A percentile compares a stretch with the other conserved stretches of the same genome.
Conservation (phyloP, 2,329 filamentous ascomycete species). For the Cytospora schulzeri region DNA sequence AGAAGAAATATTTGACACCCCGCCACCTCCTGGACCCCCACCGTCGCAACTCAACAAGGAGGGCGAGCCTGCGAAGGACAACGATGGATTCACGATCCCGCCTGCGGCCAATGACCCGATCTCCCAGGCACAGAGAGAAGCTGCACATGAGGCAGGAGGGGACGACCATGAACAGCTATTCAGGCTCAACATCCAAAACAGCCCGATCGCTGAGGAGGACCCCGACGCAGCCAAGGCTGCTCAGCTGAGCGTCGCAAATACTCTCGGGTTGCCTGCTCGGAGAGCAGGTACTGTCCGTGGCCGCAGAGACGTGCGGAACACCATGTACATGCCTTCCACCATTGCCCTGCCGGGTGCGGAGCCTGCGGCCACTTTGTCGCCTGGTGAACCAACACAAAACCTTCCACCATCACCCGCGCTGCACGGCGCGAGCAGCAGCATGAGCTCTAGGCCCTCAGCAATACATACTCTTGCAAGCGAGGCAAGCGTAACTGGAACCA, state of each 20-base stretch:
- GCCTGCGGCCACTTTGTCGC: conserved; percentile 27
- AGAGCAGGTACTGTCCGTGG: conserved; percentile 80
- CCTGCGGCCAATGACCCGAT: conserved; percentile 65
- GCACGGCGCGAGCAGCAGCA: conserved; percentile 35
- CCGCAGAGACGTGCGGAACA: conserved; percentile 88
- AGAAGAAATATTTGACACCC: conserved; percentile 53
- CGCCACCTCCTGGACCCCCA: conserved; percentile 55
- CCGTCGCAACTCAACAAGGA: conserved; percentile 46
- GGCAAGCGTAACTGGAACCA: conserved; percentile 58
- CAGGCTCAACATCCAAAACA: conserved; percentile 78
- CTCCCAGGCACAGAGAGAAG: conserved; percentile 72
- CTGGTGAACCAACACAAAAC: conserved; percentile 28
- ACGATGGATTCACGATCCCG: conserved; percentile 77
- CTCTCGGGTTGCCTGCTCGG: conserved; percentile 69
- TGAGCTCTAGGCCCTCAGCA: conserved; percentile 47
- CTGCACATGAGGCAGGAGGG: conserved; percentile 45
- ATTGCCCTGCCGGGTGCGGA: conserved; percentile 5
- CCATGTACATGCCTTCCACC: conserved; percentile 70
- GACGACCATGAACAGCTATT: conserved; percentile 69
- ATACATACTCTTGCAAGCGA: conserved; percentile 64
- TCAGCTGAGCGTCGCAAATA: conserved; percentile 74
- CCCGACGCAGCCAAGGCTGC: conserved; percentile 73
- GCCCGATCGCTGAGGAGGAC: conserved; percentile 77
- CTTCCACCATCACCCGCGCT: conserved; percentile 42
- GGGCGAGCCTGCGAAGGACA: conserved; percentile 58